These are phyloP conservation scores for Sordaria brevicollis DNA, from an alignment of 495 filamentous ascomycete species.

Conservation along the genomic window DNA sequence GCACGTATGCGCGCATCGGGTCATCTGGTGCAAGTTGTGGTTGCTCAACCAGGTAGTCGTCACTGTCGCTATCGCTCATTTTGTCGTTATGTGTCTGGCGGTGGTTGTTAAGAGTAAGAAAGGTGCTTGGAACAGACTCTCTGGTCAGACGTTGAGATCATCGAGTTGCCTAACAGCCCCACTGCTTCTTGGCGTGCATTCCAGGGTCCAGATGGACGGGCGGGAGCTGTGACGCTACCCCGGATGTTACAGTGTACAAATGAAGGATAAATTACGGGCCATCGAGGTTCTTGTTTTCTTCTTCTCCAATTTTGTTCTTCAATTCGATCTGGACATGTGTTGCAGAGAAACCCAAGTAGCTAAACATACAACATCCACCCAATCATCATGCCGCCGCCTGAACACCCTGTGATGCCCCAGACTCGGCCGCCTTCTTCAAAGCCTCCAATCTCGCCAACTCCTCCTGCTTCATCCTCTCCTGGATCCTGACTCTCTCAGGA, in stretches of 20 bases:
- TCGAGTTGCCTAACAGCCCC: background rate
- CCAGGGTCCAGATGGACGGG: background rate
- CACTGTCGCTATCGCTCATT: slow-evolving; percentile 54
- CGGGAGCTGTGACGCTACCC: slow-evolving; percentile 1
- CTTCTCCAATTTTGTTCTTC: background rate
- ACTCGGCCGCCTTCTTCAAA: background rate
- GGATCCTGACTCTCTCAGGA: slow-evolving; percentile 30
- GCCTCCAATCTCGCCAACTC: slow-evolving; percentile 31
- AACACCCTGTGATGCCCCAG: background rate
- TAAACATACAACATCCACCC: background rate
- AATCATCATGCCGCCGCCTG: background rate
- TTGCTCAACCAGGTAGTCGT: slow-evolving; percentile 48
- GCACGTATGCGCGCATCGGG: slow-evolving; percentile 71
- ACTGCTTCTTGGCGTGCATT: background rate
- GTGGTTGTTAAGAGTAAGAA: background rate
- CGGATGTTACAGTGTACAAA: background rate
- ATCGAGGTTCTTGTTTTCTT: background rate
- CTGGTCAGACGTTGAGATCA: background rate
- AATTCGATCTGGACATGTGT: background rate
- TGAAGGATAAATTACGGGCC: background rate
- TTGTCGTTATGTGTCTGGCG: background rate
- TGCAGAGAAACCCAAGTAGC: too few relatives aligned
- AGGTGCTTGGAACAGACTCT: background rate
- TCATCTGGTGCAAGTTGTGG: slow-evolving; percentile 50
- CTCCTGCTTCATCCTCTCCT: slow-evolving; percentile 41